These are phyloP conservation scores for Pseudozyma sp. DNA, from an alignment of 1,284 basidiomycete genomes.

Conservation along the genomic window DNA sequence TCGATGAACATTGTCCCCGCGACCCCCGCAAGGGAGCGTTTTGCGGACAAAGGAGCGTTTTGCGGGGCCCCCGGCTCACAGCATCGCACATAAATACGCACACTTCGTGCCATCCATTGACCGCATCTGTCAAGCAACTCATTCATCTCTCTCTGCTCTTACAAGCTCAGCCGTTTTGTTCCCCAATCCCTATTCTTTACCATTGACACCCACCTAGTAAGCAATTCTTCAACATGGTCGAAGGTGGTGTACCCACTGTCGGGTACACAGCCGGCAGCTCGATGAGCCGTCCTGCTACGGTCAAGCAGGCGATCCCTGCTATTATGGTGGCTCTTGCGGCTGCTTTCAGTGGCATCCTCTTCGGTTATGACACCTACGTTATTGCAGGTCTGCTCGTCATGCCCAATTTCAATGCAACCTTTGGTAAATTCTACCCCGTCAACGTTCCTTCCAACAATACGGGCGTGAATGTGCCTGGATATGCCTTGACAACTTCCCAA, in stretches of 20 bases:
- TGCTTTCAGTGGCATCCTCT: constrained; percentile 88
- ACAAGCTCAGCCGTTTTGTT: too few relatives aligned
- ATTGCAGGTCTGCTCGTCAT: constrained; percentile 56
- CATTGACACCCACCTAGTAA: too few relatives aligned
- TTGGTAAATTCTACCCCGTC: constrained; percentile 30
- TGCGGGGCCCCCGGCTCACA: too few relatives aligned
- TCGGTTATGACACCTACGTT: constrained; percentile 68
- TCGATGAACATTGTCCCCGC: too few relatives aligned
- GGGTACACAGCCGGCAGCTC: constrained; percentile 37
- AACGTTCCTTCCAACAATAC: constrained; percentile 34
- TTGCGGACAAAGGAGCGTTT: too few relatives aligned
- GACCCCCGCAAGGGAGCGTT: too few relatives aligned
- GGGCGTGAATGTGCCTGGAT: constrained; percentile 9
- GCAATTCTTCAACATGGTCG: constrained; percentile 54
- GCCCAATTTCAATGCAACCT: constrained; percentile 48
- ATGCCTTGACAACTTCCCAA: constrained; percentile 65
- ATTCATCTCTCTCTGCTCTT: too few relatives aligned
- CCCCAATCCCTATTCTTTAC: too few relatives aligned
- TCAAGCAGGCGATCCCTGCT: constrained; percentile 54
- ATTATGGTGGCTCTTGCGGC: constrained; percentile 75
- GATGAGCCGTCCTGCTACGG: constrained; percentile 52
- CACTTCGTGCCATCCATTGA: too few relatives aligned
- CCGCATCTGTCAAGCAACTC: too few relatives aligned
- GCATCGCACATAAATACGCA: too few relatives aligned
- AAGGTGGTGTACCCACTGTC: constrained; percentile 51